Base-by-base conservation (phyloP, 495 filamentous ascomycete genomes). In the Tetracladium marchalianum region DNA sequence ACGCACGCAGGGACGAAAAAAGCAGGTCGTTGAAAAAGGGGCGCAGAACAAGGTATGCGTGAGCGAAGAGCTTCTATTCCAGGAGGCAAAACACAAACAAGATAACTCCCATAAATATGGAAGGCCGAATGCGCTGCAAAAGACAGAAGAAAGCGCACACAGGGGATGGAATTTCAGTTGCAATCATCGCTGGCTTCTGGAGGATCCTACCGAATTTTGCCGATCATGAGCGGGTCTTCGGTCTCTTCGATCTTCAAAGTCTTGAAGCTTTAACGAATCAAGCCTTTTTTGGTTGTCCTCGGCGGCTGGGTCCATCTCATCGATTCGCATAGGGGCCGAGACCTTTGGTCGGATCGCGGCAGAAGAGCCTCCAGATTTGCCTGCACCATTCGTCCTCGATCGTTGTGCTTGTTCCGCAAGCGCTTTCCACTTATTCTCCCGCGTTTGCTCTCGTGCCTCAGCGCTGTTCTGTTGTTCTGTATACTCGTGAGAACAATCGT, bases 401-500 rank as follows among this genome's bases (percentile, higher is more conserved):
- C 78, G 70, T 48, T 81, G 81, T 47, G 93, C 88, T 61, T 84
- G 78, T 43, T 93, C 83, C 39, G 81, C 70, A 18, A 99, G 71
- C 52, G 80, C 77, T 24, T 90, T 87, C 92, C 92, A 99, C 54
- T 90, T 84, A 40, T 75, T 77, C 56, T 88, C 74, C 45, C 92
- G 80, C 35, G 76, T 69, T 51, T 80, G 76, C 57, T 93, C 78
- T 31, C 87, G 75, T 34, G 90, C 73, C 1, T 87, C 80, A 11
- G 87, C 86, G 51, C 76, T 87, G 62, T 89, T 92, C 65, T 97
- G 90, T 51, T 89, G 81, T 60, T 97, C 92, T n/a, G 88, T 90
- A 61, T 97, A 99, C 49, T 95, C 88, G 56, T 94, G 88, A 6
- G 90, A 95, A 67, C 92, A 99, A 57, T 97, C 92, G 53, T 99